These are phyloP conservation scores for Nicotiana benthamiana DNA, from an alignment of 257 asterid species.

Conservation along the genomic window DNA sequence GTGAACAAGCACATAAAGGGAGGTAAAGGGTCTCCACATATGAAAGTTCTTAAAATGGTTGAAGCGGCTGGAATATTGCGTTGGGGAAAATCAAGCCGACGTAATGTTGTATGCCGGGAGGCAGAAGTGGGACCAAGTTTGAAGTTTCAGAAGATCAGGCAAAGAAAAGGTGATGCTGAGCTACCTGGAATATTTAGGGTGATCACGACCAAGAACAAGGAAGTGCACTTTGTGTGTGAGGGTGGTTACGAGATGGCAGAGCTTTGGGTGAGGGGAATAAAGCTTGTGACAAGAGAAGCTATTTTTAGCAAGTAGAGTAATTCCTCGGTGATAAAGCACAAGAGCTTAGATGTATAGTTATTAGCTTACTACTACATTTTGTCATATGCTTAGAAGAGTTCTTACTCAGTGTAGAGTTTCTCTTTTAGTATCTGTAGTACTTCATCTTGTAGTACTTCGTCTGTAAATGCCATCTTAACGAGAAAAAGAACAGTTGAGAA, in stretches of 20 bases:
- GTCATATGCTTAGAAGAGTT: conserved; percentile 12
- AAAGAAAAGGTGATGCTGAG: conserved; percentile 38
- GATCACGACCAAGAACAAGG: conserved; percentile 50
- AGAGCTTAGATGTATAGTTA: conserved; percentile 13
- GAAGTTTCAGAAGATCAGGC: conserved; percentile 40
- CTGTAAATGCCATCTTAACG: conserved; percentile 2
- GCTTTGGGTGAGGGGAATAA: conserved; percentile 45
- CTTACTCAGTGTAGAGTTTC: conserved; percentile 1
- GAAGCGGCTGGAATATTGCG: conserved; percentile 38
- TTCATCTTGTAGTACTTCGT: conserved; percentile 8
- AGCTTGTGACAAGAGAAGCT: conserved; percentile 27
- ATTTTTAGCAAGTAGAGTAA: conserved; percentile 5
- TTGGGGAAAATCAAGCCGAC: conserved; percentile 63
- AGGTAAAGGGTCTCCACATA: conserved; percentile 70
- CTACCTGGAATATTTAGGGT: conserved; percentile 62
- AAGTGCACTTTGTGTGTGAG: conserved; percentile 62
- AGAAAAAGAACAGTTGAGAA: neutral
- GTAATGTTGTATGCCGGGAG: conserved; percentile 56
- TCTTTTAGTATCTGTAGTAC: conserved; percentile 12
- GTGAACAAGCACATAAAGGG: conserved; percentile 64
- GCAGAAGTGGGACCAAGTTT: conserved; percentile 55
- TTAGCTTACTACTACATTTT: conserved; percentile 1
- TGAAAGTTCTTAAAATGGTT: conserved; percentile 44
- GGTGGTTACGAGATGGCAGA: conserved; percentile 57
- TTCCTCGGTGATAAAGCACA: neutral